Evolutionary conservation across 441 rosid genomes (phyloP).

Genomic region (Adansonia grandidieri): DNA sequence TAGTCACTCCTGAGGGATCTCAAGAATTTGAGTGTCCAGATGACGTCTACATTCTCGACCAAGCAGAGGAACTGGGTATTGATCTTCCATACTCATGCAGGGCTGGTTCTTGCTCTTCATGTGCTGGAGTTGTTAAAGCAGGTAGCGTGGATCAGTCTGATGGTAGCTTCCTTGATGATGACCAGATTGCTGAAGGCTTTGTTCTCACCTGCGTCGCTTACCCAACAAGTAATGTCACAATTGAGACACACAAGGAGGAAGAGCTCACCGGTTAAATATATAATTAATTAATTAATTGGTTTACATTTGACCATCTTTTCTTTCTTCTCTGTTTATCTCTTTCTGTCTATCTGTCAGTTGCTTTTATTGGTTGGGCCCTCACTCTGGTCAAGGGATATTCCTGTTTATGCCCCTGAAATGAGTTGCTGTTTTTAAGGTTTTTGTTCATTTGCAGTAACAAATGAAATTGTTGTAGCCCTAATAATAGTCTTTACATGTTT

Average conservation of each 20-base stretch:
- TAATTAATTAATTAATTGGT: too few relatives aligned
- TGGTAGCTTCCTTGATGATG: conserved; percentile 86
- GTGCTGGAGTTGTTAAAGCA: conserved; percentile 60
- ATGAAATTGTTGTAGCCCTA: conserved; percentile 10
- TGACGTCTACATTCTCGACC: conserved; percentile 68
- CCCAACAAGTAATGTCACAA: conserved; percentile 54
- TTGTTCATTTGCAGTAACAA: conserved; percentile 22
- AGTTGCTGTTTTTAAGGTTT: background rate
- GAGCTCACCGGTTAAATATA: conserved; percentile 43
- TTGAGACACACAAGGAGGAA: conserved; percentile 94
- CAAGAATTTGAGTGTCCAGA: conserved; percentile 54
- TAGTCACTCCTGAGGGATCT: conserved; percentile 71
- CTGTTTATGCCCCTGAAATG: background rate
- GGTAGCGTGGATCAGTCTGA: conserved; percentile 83
- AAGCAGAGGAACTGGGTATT: conserved; percentile 64
- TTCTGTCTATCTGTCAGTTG: too few relatives aligned
- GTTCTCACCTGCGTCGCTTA: conserved; percentile 88
- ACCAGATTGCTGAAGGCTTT: conserved; percentile 61
- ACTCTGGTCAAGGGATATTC: conserved; percentile 2
- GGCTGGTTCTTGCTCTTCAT: conserved; percentile 92
- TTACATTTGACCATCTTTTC: background rate
- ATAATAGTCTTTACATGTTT: background rate
- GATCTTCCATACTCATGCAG: conserved; percentile 96
- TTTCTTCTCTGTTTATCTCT: background rate
- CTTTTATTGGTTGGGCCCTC: background rate